phyloP scores from a whole-genome alignment of 2,329 filamentous ascomycete genomes.

The Fusarium succisae region DNA sequence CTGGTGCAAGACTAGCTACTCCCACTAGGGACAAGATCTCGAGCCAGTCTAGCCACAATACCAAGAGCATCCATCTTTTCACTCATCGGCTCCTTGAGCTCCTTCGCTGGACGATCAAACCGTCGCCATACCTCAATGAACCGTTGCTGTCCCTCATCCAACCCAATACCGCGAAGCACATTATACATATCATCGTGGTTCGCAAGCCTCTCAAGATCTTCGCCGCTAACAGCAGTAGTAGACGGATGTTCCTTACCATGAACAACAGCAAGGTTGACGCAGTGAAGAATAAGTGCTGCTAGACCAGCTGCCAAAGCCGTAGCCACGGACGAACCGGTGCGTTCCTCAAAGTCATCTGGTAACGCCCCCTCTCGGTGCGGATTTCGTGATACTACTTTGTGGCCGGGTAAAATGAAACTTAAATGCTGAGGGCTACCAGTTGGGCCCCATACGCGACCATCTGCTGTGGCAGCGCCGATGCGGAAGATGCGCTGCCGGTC shows the following conservation, averaged over 20 bases:
- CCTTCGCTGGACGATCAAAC: not conserved
- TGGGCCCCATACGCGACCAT: constrained; percentile 1
- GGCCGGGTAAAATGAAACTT: constrained; percentile 3
- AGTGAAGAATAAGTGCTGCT: constrained; percentile 38
- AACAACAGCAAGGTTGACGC: not conserved
- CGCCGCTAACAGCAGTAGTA: not conserved
- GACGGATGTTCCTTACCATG: not conserved
- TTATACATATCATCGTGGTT: not conserved
- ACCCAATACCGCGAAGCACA: not conserved
- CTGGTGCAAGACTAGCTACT: not conserved
- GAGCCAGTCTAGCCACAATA: not conserved
- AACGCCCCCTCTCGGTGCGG: not conserved
- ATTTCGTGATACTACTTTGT: not conserved
- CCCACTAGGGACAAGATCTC: not conserved
- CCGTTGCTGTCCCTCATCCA: not conserved
- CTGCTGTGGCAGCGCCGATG: constrained; percentile 10
- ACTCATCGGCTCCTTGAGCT: not conserved
- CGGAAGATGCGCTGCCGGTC: not conserved
- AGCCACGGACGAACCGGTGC: constrained; percentile 36
- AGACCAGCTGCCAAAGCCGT: constrained; percentile 44
- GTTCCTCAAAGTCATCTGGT: constrained; percentile 4
- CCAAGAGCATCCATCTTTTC: not conserved
- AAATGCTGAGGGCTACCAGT: not conserved
- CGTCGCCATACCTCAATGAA: not conserved
- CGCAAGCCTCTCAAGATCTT: not conserved